These are phyloP conservation scores for Ramaria rubella DNA, from an alignment of 768 basidiomycete species.

Conservation along the genomic window DNA sequence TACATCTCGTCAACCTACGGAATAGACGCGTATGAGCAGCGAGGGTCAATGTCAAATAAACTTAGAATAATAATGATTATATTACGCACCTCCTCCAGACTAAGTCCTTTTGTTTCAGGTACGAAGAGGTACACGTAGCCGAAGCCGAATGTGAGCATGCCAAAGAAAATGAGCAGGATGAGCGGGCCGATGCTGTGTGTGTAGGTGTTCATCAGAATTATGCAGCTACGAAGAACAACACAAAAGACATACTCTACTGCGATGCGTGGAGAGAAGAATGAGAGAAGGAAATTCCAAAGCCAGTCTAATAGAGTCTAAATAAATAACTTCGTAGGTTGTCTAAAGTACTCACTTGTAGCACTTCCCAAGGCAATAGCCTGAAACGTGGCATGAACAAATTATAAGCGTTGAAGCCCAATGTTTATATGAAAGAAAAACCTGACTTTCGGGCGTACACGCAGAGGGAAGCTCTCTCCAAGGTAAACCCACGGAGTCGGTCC, in stretches of 20 bases:
- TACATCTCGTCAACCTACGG: conserved; percentile 68
- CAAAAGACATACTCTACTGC: conserved; percentile 38
- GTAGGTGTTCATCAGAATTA: neutral
- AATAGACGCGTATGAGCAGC: no score
- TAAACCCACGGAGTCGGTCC: conserved; percentile 68
- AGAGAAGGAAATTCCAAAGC: conserved; percentile 72
- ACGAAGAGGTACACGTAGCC: conserved; percentile 70
- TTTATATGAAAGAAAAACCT: neutral
- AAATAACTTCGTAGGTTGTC: neutral
- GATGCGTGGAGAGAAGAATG: conserved; percentile 67
- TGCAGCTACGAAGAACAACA: neutral
- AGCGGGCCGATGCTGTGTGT: conserved; percentile 56
- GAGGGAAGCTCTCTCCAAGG: conserved; percentile 74
- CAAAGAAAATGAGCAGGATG: conserved; percentile 71
- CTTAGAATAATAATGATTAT: neutral
- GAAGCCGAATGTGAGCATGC: conserved; percentile 62
- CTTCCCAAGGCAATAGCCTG: conserved; percentile 66
- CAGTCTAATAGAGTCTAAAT: conserved; percentile 31
- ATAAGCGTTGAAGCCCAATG: neutral
- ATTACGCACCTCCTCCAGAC: conserved; percentile 54
- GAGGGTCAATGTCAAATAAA: neutral
- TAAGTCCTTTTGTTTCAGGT: conserved; percentile 76
- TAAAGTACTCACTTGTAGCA: conserved; percentile 37
- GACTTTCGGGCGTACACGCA: conserved; percentile 66
- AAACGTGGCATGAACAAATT: neutral